A percentile compares a stretch with the other conserved stretches of the same genome.
These are phyloP conservation scores for Lachnellula occidentalis DNA, from an alignment of 2,329 filamentous ascomycete species.

Conservation along the genomic window DNA sequence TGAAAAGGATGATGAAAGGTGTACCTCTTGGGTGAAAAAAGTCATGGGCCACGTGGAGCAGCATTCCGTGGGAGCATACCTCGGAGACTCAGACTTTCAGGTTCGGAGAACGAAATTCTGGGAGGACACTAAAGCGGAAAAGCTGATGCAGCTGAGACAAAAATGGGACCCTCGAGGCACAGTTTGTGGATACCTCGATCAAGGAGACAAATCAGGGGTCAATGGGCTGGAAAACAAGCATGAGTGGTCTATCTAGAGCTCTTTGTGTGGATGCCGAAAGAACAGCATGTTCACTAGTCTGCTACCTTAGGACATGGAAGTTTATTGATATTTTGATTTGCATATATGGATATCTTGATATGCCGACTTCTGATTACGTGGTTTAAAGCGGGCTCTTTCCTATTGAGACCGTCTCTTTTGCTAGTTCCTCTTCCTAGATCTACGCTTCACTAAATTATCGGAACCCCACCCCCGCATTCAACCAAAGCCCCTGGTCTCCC, in stretches of 20 bases:
- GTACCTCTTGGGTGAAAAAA: slow-evolving; percentile 39
- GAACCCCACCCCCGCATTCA: no score
- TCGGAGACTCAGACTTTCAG: slow-evolving; percentile 51
- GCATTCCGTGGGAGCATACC: slow-evolving; percentile 44
- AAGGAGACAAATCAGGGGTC: slow-evolving; percentile 37
- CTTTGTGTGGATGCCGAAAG: not conserved
- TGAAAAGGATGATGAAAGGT: slow-evolving; percentile 39
- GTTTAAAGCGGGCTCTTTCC: no score
- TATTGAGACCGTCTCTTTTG: no score
- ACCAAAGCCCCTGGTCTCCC: no score
- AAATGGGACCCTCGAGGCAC: slow-evolving; percentile 40
- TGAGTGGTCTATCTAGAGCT: slow-evolving; percentile 28
- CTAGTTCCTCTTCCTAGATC: no score
- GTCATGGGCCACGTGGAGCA: slow-evolving; percentile 37
- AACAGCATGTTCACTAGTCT: not conserved
- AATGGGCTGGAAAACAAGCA: slow-evolving; percentile 39
- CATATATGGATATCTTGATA: no score
- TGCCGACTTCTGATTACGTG: no score
- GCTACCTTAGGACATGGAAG: no score
- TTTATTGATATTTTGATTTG: no score
- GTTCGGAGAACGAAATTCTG: slow-evolving; percentile 43
- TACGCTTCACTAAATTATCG: no score
- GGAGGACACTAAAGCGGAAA: slow-evolving; percentile 37
- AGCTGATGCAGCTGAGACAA: slow-evolving; percentile 38
- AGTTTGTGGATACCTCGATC: slow-evolving; percentile 42